Conservation (phyloP, 2,329 filamentous ascomycete species). For the Fonsecaea nubica region DNA sequence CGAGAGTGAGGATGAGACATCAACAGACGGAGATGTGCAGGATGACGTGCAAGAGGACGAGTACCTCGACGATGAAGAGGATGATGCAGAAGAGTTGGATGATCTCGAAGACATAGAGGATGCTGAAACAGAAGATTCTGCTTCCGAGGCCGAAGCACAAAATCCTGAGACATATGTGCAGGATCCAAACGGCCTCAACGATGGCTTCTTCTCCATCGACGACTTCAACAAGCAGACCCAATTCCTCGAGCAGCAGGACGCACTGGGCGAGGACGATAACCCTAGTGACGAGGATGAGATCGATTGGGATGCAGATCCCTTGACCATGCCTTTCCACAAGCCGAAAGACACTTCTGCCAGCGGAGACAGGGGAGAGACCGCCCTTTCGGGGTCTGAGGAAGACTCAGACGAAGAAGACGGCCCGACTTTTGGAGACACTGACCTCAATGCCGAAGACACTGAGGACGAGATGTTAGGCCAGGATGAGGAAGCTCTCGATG, state of each 20-base stretch:
- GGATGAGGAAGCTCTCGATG: constrained; percentile 59
- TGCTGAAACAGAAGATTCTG: constrained; percentile 42
- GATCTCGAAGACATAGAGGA: constrained; percentile 45
- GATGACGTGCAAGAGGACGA: constrained; percentile 26
- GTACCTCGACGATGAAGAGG: constrained; percentile 19
- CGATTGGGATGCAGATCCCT: constrained; percentile 84
- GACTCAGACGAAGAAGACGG: constrained; percentile 75
- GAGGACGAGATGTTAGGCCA: constrained; percentile 66
- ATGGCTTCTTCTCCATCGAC: constrained; percentile 97
- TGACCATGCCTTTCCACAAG: constrained; percentile 48
- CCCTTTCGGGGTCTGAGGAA: constrained; percentile 50
- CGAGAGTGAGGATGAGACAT: constrained; percentile 8
- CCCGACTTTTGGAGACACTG: constrained; percentile 81
- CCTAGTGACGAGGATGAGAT: constrained; percentile 85
- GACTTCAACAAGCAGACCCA: constrained; percentile 95
- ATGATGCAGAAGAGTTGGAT: constrained; percentile 40
- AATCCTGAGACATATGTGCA: constrained; percentile 65
- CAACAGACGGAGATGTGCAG: constrained; percentile 28
- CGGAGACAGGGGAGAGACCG: constrained; percentile 34
- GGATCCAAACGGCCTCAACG: constrained; percentile 86
- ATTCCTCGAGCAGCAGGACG: constrained; percentile 85
- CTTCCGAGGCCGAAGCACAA: constrained; percentile 42
- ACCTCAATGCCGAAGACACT: constrained; percentile 71
- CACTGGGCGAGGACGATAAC: constrained; percentile 74
- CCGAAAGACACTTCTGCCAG: constrained; percentile 39